phyloP scores from a whole-genome alignment of 495 filamentous ascomycete genomes.

The Penicillium subrubescens region DNA sequence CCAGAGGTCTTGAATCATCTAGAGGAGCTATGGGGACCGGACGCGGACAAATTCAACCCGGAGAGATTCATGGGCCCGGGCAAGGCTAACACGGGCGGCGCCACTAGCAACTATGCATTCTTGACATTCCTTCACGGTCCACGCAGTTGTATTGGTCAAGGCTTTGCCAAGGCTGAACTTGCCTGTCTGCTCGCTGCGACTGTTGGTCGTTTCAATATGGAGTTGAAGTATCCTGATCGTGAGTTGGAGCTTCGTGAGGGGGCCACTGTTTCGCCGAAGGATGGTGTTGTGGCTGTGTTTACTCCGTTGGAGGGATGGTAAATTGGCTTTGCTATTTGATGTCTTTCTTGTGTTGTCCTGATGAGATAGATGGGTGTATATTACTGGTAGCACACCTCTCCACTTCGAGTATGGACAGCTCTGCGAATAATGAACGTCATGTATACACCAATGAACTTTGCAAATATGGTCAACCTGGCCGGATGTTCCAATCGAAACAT shows the following conservation, averaged over 20 bases:
- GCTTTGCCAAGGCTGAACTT: constrained; percentile 84
- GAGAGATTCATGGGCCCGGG: constrained; percentile 72
- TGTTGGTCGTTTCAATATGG: constrained; percentile 71
- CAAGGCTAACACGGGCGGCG: constrained; percentile 50
- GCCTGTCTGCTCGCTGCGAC: constrained; percentile 75
- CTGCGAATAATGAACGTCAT: background rate
- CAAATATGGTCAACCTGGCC: background rate
- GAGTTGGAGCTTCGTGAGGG: constrained; percentile 60
- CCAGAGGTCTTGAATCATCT: constrained; percentile 69
- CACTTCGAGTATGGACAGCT: background rate
- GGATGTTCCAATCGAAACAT: background rate
- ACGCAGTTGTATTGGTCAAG: constrained; percentile 76
- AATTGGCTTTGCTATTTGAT: background rate
- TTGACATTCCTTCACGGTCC: constrained; percentile 86
- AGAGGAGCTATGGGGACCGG: constrained; percentile 76
- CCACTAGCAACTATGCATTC: constrained; percentile 70
- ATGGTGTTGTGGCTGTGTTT: constrained; percentile 63
- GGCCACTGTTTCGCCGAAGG: constrained; percentile 63
- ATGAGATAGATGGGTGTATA: background rate
- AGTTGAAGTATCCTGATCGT: constrained; percentile 58
- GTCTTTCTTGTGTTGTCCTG: background rate
- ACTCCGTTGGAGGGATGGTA: constrained; percentile 70
- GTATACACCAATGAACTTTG: background rate
- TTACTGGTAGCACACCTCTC: background rate
- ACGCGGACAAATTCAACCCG: constrained; percentile 78